Evolutionary conservation across 257 asterid species (phyloP), one percentile per base, ranked within the genome.

Genomic region (Gynochthodes officinalis): DNA sequence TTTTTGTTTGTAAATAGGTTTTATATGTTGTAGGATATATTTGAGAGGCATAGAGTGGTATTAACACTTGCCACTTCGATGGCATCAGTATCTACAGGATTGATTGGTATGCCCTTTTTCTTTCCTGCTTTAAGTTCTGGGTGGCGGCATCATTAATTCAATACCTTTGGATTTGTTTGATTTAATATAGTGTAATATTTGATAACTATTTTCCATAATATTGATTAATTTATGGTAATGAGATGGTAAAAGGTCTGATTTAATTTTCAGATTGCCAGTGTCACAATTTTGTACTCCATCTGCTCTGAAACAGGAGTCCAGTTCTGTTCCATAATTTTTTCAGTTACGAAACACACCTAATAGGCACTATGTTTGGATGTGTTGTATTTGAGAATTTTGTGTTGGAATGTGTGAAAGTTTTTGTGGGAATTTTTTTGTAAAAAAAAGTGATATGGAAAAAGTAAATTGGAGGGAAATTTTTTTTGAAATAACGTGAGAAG

Each of bases 11-110:
- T 66, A 11, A 63, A 54, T 43, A 55, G 76, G 53, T 73, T 77
- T 73, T 82, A 37, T 27, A 18, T 43, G 21, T 55, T 57, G 61
- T 73, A 93, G 96, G 97, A 89, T 57, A 82, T 84, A 73, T 91
- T 93, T 77, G 98, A 93, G 88, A 85, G 89, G 87, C 96, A 93
- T 81, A 91, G 72, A 62, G 92, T 93, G 82, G 97, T 91, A 66
- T 88, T 93, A 69, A 91, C 97, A 7, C 49, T 93, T 75, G 77
- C 89, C 48, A 91, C 98, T 53, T 93, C 97, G 35, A 82, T 91
- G 76, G 98, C 96, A 49, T 91, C 98, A 13, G 87, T 89, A 72
- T 83, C 86, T 67, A 91, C 97, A 52, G 97, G 96, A 63, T 89
- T 92, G 91, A 85, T 88, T 49, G 97, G 98, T 93, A 80, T 61